phyloP scores from a whole-genome alignment of 75 land plant species.

The Ceratopteris richardii region DNA sequence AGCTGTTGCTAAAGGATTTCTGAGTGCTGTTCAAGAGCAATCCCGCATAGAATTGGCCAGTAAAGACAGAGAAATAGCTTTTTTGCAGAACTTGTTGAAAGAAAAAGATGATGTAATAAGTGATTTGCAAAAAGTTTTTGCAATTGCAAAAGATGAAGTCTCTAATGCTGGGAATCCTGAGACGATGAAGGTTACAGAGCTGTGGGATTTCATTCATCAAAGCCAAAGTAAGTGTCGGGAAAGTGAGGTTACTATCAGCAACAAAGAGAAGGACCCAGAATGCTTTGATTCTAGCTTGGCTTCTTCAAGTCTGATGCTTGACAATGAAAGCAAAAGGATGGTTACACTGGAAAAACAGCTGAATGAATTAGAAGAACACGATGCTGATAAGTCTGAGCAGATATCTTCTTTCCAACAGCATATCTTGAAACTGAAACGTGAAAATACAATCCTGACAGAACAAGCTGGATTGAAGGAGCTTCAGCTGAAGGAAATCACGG shows the following conservation, averaged over 20 bases:
- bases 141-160: not conserved
- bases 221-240: not conserved
- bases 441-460: not conserved
- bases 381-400: not conserved
- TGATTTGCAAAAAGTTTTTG: not conserved
- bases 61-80: not conserved
- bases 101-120: not conserved
- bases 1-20: constrained; percentile 1
- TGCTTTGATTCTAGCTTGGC: not conserved
- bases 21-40: not conserved
- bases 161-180: not conserved
- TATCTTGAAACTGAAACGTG: not conserved
- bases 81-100: not conserved
- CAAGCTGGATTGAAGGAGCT: not conserved
- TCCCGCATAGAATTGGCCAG: not conserved
- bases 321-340: not conserved
- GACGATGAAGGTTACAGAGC: not conserved
- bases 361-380: not conserved
- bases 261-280: not conserved
- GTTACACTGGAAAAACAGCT: not conserved
- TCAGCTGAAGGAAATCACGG: not conserved
- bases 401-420: not conserved
- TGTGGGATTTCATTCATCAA: constrained; percentile 1
- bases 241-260: not conserved
- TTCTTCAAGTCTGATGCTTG: not conserved